phyloP scores from a whole-genome alignment of 2,329 filamentous ascomycete species.

The Aschersonia sp. region DNA sequence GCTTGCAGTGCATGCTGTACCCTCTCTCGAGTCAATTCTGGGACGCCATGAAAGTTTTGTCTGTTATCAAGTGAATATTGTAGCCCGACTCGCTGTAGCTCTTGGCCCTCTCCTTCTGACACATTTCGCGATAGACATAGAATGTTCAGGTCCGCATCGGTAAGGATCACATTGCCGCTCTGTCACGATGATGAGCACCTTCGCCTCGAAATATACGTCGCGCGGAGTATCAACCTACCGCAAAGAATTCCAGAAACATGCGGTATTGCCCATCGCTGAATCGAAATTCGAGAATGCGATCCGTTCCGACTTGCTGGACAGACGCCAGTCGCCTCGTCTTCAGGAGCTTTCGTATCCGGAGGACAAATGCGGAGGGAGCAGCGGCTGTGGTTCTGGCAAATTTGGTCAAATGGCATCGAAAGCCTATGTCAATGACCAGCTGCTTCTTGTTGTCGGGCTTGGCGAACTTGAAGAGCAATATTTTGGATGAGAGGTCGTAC shows the following conservation, averaged over 20 bases:
- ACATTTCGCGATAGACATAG: conserved; percentile 70
- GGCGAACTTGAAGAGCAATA: conserved; percentile 88
- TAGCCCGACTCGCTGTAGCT: conserved; percentile 63
- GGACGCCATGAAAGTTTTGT: conserved; percentile 69
- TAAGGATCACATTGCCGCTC: conserved; percentile 86
- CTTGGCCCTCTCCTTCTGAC: conserved; percentile 66
- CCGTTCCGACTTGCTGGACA: conserved; percentile 77
- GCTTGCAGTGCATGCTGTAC: conserved; percentile 54
- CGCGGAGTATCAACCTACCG: conserved; percentile 22
- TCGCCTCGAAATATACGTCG: not conserved
- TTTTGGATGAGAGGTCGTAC: conserved; percentile 91
- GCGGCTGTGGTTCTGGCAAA: conserved; percentile 79
- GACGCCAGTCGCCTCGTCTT: conserved; percentile 74
- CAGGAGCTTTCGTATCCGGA: conserved; percentile 71
- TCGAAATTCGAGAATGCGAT: conserved; percentile 80
- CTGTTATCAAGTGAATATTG: conserved; percentile 68
- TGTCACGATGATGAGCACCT: conserved; percentile 5
- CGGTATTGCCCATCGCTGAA: conserved; percentile 86
- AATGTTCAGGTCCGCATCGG: conserved; percentile 71
- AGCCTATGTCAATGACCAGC: conserved; percentile 84
- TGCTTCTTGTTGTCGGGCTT: conserved; percentile 83
- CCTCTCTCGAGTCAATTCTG: conserved; percentile 59
- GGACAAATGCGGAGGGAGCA: conserved; percentile 73
- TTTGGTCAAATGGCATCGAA: conserved; percentile 85
- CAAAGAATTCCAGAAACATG: conserved; percentile 90